Conservation (phyloP, 1,284 basidiomycete species). For the Exsudoporus floridanus region DNA sequence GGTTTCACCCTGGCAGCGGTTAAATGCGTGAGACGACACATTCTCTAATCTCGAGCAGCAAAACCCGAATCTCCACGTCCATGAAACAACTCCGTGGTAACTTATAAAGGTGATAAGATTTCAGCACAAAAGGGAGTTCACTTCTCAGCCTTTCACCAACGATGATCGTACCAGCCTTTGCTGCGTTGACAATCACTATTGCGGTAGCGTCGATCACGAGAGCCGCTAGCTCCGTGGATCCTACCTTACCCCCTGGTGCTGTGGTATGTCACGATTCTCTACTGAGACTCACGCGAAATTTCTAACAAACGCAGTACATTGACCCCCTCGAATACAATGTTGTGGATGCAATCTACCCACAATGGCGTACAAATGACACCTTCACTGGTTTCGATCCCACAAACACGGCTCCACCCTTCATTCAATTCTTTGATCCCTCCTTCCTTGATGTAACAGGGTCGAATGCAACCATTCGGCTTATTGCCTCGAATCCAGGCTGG, state of each 20-base stretch:
- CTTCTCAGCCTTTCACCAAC: neutral
- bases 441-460: constrained; percentile 63
- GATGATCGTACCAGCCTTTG: neutral
- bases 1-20: too few species aligned
- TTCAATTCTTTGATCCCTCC: constrained; percentile 64
- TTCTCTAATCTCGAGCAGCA: too few species aligned
- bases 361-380: constrained; percentile 37
- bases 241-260: constrained; percentile 12
- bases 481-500: constrained; percentile 57
- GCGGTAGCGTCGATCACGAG: neutral
- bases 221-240: neutral
- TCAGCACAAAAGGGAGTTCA: neutral
- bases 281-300: neutral
- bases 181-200: neutral
- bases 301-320: constrained; percentile 48
- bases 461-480: constrained; percentile 54
- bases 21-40: too few species aligned
- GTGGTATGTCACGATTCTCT: constrained; percentile 15
- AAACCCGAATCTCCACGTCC: too few species aligned
- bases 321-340: constrained; percentile 46
- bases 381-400: constrained; percentile 48
- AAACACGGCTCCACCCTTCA: constrained; percentile 52
- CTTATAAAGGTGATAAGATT: neutral
- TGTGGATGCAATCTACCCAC: constrained; percentile 37
- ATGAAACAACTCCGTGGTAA: too few species aligned